Base-by-base conservation (phyloP, 1,139 yeast species). In the Magnusiomyces ingens region DNA sequence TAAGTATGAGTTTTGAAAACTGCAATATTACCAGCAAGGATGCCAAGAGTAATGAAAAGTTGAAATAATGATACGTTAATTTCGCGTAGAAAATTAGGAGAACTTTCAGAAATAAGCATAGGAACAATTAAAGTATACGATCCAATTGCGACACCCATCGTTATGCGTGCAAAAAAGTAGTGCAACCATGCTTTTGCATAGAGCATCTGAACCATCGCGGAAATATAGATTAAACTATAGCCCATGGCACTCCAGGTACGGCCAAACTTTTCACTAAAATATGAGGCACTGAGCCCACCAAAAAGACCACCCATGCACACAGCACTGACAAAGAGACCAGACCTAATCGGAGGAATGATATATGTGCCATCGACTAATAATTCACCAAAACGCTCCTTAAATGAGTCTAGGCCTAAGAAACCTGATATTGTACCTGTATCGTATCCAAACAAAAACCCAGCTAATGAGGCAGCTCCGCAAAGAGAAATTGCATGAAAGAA, bases 41-140 rank as follows among this genome's bases (percentile, higher is more conserved):
- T 76, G 63, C 93, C 91, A 55, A 83, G 70, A 32, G 90, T 83
- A 64, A 84, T 79, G 68, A 78, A 77, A 64, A 81, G 77, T 70
- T 85, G 89, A 75, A 81, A 84, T 60, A 84, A 77, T 47, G 83
- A 78, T 48, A 84, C 88, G 44, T 72, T 54, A 35, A 88, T 78
- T 67, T 91, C 93, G 72, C 93, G 78, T 57, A 83, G 72, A 61
- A 77, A 75, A 66, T 77, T 81, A 56, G 90, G 91, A 41, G 89
- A 78, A 59, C 82, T 76, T 70, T 85, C 91, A 55, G 85, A 76
- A 71, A 83, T 83, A 67, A 84, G 83, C 68, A 84, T 71, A 46
- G 89, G 88, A 53, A 80, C 77, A 52, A 81, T 72, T 41, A 85
- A 84, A 18, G 89, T 76, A 43, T 83, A 78, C 44, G 77, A 75